Evolutionary conservation across 1,284 basidiomycete species (phyloP).

Genomic region (Ustilago sp.): DNA sequence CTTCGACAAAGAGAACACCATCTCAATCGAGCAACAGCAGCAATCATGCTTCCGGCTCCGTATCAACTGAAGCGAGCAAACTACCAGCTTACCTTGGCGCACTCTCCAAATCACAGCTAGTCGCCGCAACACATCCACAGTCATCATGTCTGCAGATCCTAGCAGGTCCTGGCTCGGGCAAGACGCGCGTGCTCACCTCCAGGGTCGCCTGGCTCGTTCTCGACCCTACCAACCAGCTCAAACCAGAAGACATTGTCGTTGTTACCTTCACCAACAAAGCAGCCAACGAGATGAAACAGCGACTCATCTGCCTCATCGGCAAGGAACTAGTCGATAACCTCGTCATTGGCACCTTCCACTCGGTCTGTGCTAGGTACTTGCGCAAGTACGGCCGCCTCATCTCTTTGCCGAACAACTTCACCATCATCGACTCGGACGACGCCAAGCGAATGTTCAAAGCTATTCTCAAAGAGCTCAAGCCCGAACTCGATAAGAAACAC

Average conservation of each 20-base stretch:
- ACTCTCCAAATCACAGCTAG: constrained; percentile 58
- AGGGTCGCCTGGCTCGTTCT: constrained; percentile 65
- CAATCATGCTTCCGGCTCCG: constrained; percentile 7
- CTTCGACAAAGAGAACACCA: neutral
- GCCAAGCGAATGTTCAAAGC: constrained; percentile 78
- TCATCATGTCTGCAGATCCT: constrained; percentile 63
- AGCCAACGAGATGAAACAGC: constrained; percentile 85
- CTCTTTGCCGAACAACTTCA: constrained; percentile 80
- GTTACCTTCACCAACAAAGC: constrained; percentile 79
- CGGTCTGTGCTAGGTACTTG: constrained; percentile 79
- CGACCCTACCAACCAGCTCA: constrained; percentile 46
- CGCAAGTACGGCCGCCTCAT: constrained; percentile 77
- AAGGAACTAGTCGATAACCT: constrained; percentile 75
- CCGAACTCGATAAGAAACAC: constrained; percentile 71
- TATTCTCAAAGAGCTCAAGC: constrained; percentile 75
- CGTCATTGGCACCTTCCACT: constrained; percentile 82
- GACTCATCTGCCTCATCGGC: constrained; percentile 80
- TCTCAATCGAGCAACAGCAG: constrained; percentile 9
- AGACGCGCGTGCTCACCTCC: constrained; percentile 66
- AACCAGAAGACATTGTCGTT: constrained; percentile 62
- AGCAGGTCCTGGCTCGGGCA: constrained; percentile 67
- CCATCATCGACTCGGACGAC: constrained; percentile 84
- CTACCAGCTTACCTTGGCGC: constrained; percentile 35
- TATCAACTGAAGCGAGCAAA: neutral
- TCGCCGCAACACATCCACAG: constrained; percentile 60